Evolutionary conservation across 2,329 filamentous ascomycete genomes (phyloP).

Genomic region (Thyridium curvatum): DNA sequence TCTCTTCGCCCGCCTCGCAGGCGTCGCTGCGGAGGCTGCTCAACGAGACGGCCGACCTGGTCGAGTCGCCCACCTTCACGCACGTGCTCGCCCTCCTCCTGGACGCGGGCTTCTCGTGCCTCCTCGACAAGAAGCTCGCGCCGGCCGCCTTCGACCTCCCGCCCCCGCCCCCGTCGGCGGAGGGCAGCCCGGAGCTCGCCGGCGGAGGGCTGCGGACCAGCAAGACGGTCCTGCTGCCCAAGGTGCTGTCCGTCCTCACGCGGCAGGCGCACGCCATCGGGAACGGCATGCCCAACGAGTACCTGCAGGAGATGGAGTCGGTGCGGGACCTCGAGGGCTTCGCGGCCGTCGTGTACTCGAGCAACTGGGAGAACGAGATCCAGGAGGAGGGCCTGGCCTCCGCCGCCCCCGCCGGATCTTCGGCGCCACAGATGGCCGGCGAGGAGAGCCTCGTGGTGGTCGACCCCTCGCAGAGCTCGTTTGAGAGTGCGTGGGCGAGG

Average conservation of each 20-base stretch:
- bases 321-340: constrained; percentile 76
- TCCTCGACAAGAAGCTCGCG: constrained; percentile 78
- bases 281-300: constrained; percentile 66
- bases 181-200: constrained; percentile 43
- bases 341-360: constrained; percentile 80
- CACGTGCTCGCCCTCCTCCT: constrained; percentile 82
- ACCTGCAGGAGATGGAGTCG: constrained; percentile 67
- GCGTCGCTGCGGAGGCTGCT: constrained; percentile 71
- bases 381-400: constrained; percentile 37
- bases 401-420: background rate
- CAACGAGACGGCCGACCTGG: constrained; percentile 91
- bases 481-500: constrained; percentile 67
- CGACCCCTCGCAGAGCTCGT: constrained; percentile 36
- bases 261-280: constrained; percentile 88
- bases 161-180: constrained; percentile 13
- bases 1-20: constrained; percentile 31
- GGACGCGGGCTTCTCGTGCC: constrained; percentile 77
- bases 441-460: constrained; percentile 51
- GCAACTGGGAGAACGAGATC: constrained; percentile 70
- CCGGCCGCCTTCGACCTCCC: constrained; percentile 68
- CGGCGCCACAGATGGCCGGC: constrained; percentile 11
- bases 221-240: constrained; percentile 69
- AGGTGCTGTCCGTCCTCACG: constrained; percentile 82
- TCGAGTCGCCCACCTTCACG: constrained; percentile 87
- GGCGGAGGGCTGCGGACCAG: constrained; percentile 45